Base-by-base conservation (phyloP, 768 basidiomycete genomes). In the Xerocomus brunneocitrinus region DNA sequence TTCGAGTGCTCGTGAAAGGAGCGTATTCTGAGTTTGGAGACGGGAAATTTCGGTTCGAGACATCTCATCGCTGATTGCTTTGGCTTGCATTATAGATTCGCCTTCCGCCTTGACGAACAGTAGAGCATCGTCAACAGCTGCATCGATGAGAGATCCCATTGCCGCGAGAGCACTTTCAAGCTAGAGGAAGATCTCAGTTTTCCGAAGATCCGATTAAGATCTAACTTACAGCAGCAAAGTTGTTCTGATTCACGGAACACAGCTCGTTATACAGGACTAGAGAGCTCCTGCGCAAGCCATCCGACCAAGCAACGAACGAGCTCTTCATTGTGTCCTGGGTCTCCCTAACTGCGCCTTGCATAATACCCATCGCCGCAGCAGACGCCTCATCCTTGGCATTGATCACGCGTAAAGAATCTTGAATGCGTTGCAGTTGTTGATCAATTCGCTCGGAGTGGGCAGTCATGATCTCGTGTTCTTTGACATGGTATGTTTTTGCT, bases 11-110 rank as follows among this genome's bases (percentile, higher is more conserved):
- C 75, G 74, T 7, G 71, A 68, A 39, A 97, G 75, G 8, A 77
- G 70, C 28, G 76, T 74, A 63, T 95, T 95, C 67, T 95, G 91
- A 49, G 79, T 74, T 58, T 79, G 79, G 22, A 94, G 74, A 24
- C 81, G 81, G 5, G 68, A 64, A 40, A 88, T 78, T 72, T 90
- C 84, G 12, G 71, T 67, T 28, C 74, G 73, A 9, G 73, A 75
- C 31, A 78, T 72, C 48, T 71, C 73, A 27, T 79, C 76, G 0
- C 77, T 73, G 30, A 83, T 62, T 13, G 70, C 58, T 51, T 80
- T 81, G 4, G 81, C 72, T 54, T 83, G 77, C 27, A 69, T 65
- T 14, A 82, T 63, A 31, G 79, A 71, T 49, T 79, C 73, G 41
- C 76, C 74, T 62, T 90, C 84, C 1, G 73, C 67, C 14, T 78